Conservation (phyloP, 1,284 basidiomycete genomes). For the Malassezia caprae region DNA sequence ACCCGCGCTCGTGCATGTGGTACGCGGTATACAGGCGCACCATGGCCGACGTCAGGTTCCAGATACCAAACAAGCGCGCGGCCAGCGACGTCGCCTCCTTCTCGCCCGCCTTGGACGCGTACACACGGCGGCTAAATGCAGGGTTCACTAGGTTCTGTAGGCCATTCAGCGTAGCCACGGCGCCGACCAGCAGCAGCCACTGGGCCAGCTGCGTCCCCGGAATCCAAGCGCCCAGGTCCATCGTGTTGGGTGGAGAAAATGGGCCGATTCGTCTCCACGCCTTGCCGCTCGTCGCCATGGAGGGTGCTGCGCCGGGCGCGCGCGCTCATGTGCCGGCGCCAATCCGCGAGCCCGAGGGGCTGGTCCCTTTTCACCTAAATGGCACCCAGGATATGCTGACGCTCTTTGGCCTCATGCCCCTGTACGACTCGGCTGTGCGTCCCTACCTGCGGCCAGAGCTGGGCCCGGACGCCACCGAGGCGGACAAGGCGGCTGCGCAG, state of each 20-base stretch:
- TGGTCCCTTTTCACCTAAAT: conserved; percentile 21
- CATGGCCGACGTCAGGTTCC: conserved; percentile 42
- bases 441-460: conserved; percentile 22
- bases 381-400: conserved; percentile 33
- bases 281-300: not conserved
- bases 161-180: conserved; percentile 34
- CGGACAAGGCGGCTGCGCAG: conserved; percentile 1
- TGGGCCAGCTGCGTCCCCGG: conserved; percentile 29
- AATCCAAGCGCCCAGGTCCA: conserved; percentile 8
- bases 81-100: conserved; percentile 37
- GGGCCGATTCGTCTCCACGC: not conserved
- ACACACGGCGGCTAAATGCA: conserved; percentile 35
- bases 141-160: conserved; percentile 33
- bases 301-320: not conserved
- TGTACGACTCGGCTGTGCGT: conserved; percentile 33
- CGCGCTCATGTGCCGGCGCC: not conserved
- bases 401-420: conserved; percentile 29
- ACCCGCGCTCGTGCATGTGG: conserved; percentile 36
- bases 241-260: not conserved
- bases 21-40: conserved; percentile 41
- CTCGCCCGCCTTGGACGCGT: conserved; percentile 22
- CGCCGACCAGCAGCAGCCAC: conserved; percentile 37
- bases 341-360: conserved; percentile 3
- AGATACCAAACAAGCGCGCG: conserved; percentile 39
- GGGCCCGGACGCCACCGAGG: not conserved